Conservation (phyloP, 2,329 filamentous ascomycete genomes). For the Fusarium sacchari region DNA sequence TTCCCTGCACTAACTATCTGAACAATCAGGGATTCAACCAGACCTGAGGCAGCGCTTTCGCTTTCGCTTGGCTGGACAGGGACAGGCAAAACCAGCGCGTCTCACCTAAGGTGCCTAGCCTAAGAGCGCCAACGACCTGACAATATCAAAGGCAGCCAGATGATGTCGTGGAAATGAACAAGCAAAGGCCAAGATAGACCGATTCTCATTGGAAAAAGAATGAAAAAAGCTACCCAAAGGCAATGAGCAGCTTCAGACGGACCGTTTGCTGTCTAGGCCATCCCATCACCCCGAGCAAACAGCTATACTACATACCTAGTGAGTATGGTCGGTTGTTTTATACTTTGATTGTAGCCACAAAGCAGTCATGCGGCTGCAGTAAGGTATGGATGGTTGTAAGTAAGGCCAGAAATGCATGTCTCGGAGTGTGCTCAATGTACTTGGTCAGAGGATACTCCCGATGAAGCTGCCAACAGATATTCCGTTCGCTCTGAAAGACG, state of each 20-base stretch:
- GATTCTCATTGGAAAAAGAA: neutral
- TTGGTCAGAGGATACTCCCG: neutral
- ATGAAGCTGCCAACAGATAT: neutral
- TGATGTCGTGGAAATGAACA: constrained; percentile 32
- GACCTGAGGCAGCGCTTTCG: neutral
- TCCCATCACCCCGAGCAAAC: constrained; percentile 70
- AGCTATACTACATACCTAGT: neutral
- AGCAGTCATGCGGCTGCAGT: neutral
- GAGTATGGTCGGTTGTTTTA: neutral
- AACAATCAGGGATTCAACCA: neutral
- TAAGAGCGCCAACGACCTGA: neutral
- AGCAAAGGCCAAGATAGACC: constrained; percentile 48
- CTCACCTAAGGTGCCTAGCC: neutral
- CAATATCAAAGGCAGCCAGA: neutral
- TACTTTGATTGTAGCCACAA: constrained; percentile 7
- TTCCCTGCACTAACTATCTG: neutral
- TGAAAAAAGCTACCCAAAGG: constrained; percentile 64
- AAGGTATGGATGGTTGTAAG: too few relatives aligned
- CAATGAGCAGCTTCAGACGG: constrained; percentile 68
- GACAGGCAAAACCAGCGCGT: neutral
- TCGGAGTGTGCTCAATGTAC: neutral
- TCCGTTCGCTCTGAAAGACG: neutral
- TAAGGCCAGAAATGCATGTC: neutral
- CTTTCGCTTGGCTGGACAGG: neutral
- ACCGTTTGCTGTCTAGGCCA: constrained; percentile 61